These are phyloP conservation scores for Starmerella potacharoeniae DNA, from an alignment of 805 yeast species.

Conservation along the genomic window DNA sequence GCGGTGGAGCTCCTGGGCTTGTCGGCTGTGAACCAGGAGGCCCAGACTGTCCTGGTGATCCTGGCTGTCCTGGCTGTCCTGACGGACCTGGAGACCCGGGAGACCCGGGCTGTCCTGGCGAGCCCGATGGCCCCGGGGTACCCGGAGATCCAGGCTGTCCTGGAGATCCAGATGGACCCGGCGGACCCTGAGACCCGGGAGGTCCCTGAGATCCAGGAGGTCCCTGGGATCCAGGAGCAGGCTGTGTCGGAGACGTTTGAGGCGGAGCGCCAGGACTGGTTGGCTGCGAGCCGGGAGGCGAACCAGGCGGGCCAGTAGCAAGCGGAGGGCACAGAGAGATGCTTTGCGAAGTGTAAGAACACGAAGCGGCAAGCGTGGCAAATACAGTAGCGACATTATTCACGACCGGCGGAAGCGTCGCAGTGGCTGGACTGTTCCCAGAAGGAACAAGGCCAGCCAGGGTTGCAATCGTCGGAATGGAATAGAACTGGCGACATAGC, in stretches of 20 bases:
- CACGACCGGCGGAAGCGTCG: constrained; percentile 4
- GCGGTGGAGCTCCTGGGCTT: neutral
- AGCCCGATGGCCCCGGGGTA: too few species aligned
- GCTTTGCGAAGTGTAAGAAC: constrained; percentile 8
- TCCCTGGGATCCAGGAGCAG: too few species aligned
- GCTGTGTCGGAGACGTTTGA: too few species aligned
- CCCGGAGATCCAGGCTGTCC: too few species aligned
- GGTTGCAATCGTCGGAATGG: constrained; percentile 2
- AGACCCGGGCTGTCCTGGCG: too few species aligned
- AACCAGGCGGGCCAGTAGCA: neutral
- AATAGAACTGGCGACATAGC: constrained; percentile 16
- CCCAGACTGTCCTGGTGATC: too few species aligned
- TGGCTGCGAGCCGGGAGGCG: neutral
- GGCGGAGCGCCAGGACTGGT: neutral
- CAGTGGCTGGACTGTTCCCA: constrained; percentile 7
- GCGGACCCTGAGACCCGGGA: too few species aligned
- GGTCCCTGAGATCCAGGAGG: too few species aligned
- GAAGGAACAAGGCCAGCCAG: constrained; percentile 7
- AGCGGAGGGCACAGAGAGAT: constrained; percentile 11
- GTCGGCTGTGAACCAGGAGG: neutral
- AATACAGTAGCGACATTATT: constrained; percentile 9
- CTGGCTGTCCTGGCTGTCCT: too few species aligned
- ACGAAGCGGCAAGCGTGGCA: constrained; percentile 5
- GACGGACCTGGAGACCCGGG: too few species aligned
- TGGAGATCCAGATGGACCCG: too few species aligned